Base-by-base conservation (phyloP, 2,329 filamentous ascomycete species). In the Beauveria caledonica region DNA sequence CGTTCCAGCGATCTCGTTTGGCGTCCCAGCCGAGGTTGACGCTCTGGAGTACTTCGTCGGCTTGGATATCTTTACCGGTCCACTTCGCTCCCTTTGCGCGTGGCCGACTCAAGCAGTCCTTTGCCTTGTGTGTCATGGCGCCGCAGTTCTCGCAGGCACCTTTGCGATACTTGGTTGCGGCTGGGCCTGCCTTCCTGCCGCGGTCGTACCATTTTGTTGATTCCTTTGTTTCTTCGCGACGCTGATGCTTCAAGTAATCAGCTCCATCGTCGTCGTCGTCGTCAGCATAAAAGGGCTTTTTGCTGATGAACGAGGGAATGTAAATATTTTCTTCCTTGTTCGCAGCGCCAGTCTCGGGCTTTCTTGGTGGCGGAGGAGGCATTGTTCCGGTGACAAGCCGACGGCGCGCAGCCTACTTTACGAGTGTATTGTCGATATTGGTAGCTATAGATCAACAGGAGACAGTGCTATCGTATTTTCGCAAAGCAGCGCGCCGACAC, bases 71-170 rank as follows among this genome's bases (percentile, higher is more conserved):
- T 69, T 85, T 88, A 23, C 94, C 94, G 0, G 92, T 96, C 86
- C 89, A 97, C 71, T 88, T 92, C 11, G 94, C 94, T 64, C 94
- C 93, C 60, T 88, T 86, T 56, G 95, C 95, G 62, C 94, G 85
- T 33, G 92, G 94, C 58, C 94, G 84, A 69, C 88, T 91, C 55
- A 99, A 76, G 71, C 94, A 99, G 70, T 97, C 93, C 71, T 96
- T 96, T 57, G 86, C 88, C 76, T 96, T 96, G 76, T 99, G 94
- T 65, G 90, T 92, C 89, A 97, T 95, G 61, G 92, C 88, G 68
- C 94, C 94, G 77, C 94, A 99, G 76, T 99, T 99, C 75, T 97
- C 93, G 77, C 94, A 99, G 58, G 94, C 93, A 70, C 95, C 94
- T 78, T 97, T 99, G 66, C 95, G 90, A 72, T 90, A 99, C 71